Percentiles rank a stretch among this genome's conserved stretches.
These are phyloP conservation scores for Penicillium alfredii DNA, from an alignment of 495 filamentous ascomycete genomes.

Conservation along the genomic window DNA sequence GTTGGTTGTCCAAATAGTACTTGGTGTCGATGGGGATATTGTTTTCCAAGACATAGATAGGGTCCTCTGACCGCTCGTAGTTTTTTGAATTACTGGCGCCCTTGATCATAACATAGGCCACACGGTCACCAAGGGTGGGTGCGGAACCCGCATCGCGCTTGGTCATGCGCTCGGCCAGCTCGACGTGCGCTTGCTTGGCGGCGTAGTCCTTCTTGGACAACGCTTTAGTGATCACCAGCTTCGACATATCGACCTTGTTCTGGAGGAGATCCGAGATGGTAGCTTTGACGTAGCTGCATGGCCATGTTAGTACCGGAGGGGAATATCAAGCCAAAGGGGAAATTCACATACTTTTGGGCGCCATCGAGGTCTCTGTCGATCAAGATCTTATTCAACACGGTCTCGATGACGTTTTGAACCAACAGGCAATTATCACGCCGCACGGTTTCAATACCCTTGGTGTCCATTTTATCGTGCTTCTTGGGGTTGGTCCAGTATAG, in stretches of 20 bases:
- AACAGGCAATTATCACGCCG: slow-evolving; percentile 92
- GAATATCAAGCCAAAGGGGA: background rate
- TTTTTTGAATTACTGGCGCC: slow-evolving; percentile 82
- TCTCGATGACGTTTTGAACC: slow-evolving; percentile 96
- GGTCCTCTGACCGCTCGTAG: slow-evolving; percentile 94
- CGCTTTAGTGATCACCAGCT: slow-evolving; percentile 98
- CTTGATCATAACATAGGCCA: slow-evolving; percentile 97
- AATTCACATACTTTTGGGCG: slow-evolving; percentile 76
- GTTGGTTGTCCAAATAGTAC: slow-evolving; percentile 98
- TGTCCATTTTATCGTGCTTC: slow-evolving; percentile 99
- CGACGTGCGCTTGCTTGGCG: slow-evolving; percentile 90
- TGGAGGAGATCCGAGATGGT: slow-evolving; percentile 93
- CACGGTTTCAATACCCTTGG: slow-evolving; percentile 98
- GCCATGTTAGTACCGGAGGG: no score
- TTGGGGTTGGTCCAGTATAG: slow-evolving; percentile 92
- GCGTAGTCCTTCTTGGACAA: slow-evolving; percentile 77
- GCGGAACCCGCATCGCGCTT: slow-evolving; percentile 95
- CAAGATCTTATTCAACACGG: slow-evolving; percentile 87
- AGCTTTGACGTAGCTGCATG: slow-evolving; percentile 82
- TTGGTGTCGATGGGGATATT: slow-evolving; percentile 97
- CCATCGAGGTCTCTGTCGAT: slow-evolving; percentile 85
- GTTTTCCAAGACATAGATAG: slow-evolving; percentile 93
- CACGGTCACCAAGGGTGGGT: slow-evolving; percentile 89
- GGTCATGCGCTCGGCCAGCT: slow-evolving; percentile 89
- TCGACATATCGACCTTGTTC: slow-evolving; percentile 98